phyloP scores from a whole-genome alignment of 768 basidiomycete genomes.

The Naganishia friedmannii region DNA sequence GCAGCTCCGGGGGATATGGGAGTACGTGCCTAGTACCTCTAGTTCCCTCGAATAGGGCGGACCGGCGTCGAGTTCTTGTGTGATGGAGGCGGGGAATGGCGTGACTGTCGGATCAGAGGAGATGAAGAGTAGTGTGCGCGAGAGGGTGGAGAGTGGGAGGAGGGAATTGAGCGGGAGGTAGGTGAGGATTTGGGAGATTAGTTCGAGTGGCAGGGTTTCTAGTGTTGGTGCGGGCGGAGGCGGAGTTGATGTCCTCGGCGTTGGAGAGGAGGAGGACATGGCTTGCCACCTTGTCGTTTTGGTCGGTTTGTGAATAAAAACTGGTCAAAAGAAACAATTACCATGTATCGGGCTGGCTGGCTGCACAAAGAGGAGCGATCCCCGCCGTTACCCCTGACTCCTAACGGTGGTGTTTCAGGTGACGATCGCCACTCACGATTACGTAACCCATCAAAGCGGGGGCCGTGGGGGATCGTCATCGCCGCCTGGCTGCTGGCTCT shows the following conservation, averaged over 20 bases:
- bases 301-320: too few species aligned
- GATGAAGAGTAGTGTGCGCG: conserved; percentile 37
- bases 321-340: too few species aligned
- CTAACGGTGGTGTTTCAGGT: background rate
- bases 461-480: too few species aligned
- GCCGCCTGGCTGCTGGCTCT: too few species aligned
- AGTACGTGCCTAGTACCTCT: conserved; percentile 36
- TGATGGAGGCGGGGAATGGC: conserved; percentile 39
- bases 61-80: conserved; percentile 24
- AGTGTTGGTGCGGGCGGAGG: background rate
- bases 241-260: background rate
- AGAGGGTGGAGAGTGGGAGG: conserved; percentile 40
- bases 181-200: conserved; percentile 31
- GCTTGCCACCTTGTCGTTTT: too few species aligned
- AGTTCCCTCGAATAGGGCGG: conserved; percentile 41
- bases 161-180: conserved; percentile 38
- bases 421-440: background rate
- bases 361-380: background rate
- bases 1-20: conserved; percentile 37
- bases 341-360: too few species aligned
- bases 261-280: background rate
- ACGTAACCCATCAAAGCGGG: background rate
- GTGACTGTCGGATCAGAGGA: conserved; percentile 34
- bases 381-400: background rate
- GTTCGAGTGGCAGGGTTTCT: background rate